Evolutionary conservation across 306 rosid genomes (phyloP).

Genomic region (Cajanus cajan): DNA sequence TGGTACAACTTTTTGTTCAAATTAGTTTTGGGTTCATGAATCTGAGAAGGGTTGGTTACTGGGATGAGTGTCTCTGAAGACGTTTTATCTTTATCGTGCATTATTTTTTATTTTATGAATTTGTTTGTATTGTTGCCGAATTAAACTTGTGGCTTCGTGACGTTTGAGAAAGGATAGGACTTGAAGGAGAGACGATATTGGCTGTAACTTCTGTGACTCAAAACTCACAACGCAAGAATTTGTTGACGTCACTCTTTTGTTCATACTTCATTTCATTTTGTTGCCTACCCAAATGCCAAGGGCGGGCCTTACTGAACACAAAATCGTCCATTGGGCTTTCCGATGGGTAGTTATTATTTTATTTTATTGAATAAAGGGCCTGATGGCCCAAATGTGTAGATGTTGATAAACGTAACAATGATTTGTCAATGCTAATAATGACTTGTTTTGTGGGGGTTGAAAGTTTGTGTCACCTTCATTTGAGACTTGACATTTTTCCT

Average conservation of each 20-base stretch:
- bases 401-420: not conserved
- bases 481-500: not conserved
- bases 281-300: not conserved
- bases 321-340: not conserved
- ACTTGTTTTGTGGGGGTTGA: not conserved
- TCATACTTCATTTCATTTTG: not conserved
- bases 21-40: not conserved
- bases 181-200: slow-evolving; percentile 17
- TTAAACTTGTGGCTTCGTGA: slow-evolving; percentile 33
- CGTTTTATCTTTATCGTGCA: not conserved
- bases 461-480: not conserved
- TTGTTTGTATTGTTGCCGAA: not conserved
- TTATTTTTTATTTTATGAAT: not conserved
- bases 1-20: not conserved
- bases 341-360: not conserved
- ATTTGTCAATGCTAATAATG: not conserved
- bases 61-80: not conserved
- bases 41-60: not conserved
- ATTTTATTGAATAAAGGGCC: not conserved
- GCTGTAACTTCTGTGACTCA: not conserved
- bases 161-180: slow-evolving; percentile 35
- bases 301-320: too few relatives aligned
- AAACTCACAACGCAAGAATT: not conserved
- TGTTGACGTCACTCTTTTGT: not conserved
- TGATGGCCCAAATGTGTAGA: not conserved